Conservation (phyloP, 805 yeast species). For the Komagataella ulmi region DNA sequence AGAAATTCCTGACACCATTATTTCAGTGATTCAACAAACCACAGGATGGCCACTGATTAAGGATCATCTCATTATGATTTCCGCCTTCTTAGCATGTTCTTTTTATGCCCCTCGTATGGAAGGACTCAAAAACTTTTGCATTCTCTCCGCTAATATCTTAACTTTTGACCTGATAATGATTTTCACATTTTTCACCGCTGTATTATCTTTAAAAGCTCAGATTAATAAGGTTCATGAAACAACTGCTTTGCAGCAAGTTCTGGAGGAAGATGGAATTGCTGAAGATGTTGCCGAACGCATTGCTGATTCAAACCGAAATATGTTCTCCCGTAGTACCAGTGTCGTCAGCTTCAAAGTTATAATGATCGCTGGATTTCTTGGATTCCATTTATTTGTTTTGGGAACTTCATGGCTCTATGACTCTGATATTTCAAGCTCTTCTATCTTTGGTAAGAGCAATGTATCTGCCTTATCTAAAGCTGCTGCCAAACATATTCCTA, state of each 20-base stretch:
- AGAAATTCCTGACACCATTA: conserved; percentile 18
- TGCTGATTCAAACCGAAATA: conserved; percentile 21
- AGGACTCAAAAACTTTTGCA: conserved; percentile 71
- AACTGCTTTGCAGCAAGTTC: conserved; percentile 58
- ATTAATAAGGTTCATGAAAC: conserved; percentile 77
- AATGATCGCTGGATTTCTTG: conserved; percentile 43
- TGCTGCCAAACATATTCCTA: conserved; percentile 27
- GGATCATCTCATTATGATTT: conserved; percentile 63
- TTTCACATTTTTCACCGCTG: conserved; percentile 72
- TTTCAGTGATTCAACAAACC: conserved; percentile 16
- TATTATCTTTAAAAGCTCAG: conserved; percentile 79
- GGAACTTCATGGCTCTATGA: conserved; percentile 62
- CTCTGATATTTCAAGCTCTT: conserved; percentile 15
- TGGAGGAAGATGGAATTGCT: conserved; percentile 89
- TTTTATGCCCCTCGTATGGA: conserved; percentile 52
- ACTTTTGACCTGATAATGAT: conserved; percentile 60
- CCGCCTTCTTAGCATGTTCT: conserved; percentile 56
- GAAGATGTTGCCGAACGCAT: conserved; percentile 64
- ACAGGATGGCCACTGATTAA: conserved; percentile 44
- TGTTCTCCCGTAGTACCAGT: conserved; percentile 23
- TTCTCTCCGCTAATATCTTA: conserved; percentile 57
- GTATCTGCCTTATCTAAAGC: conserved; percentile 21
- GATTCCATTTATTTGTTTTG: conserved; percentile 52
- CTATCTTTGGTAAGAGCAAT: conserved; percentile 7
- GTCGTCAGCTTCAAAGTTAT: conserved; percentile 48